Evolutionary conservation across 1,284 basidiomycete species (phyloP), one percentile per base, ranked within the genome.

Genomic region (Marasmius sp.): DNA sequence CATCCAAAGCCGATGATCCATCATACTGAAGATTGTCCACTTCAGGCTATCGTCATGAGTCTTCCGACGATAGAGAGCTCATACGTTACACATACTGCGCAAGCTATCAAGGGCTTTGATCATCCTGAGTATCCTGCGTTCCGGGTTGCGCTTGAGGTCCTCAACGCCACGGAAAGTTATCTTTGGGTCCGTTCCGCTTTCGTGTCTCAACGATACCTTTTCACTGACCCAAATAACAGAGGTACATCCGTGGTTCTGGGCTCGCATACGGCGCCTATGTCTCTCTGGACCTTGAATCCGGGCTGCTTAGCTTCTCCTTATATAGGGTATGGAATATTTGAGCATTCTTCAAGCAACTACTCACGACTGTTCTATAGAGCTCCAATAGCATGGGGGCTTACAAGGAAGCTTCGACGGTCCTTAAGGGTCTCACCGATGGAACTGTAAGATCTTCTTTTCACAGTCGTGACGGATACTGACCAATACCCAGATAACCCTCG

Each of bases 31-130:
- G n/a, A n/a, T 53, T 48, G 50, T 60, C 37, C 59, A 45, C 43
- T 48, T 57, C 70, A 95, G 88, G 93, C 92, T 20, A 81, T 94
- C 43, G 84, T 99, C 45, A 91, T 96, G 72, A 88, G 93, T 62
- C 82, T 99, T 67, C 90, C 95, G 0, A 94, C 95, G 4, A 97
- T 98, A 66, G 97, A 99, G 77, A 96, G 94, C 69, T 92, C 93
- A 9, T 99, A 91, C 74, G 91, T 89, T 14, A 86, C 83, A 33
- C 92, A 97, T 71, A 89, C 88, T 12, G 85, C 93, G 0, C 93
- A 90, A 70, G 89, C 91, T 45, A 87, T 94, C 51, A 78, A 82
- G 70, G 93, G 94, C 16, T 95, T 91, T 72, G 75, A 86, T 64
- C 90, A 98, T 72, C 86, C 91, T 0, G 94, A 98, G 66, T 90